Conservation (phyloP, 306 rosid genomes). For the Hippophae gyantsensis region DNA sequence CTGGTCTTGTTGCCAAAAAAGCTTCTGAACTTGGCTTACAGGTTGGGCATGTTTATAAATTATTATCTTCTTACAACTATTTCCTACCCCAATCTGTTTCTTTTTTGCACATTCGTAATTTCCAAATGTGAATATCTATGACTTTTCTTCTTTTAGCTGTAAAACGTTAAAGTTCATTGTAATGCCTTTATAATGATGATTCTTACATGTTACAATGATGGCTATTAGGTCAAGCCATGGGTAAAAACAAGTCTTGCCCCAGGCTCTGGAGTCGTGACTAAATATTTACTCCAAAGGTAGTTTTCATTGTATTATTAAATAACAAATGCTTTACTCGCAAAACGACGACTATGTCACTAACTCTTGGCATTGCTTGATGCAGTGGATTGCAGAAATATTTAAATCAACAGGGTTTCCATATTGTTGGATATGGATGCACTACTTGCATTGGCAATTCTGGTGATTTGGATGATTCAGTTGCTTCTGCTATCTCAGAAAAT, state of each 20-base stretch:
- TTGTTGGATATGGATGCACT: slow-evolving; percentile 95
- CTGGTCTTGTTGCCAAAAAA: slow-evolving; percentile 89
- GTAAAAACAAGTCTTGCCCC: slow-evolving; percentile 99
- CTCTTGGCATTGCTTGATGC: slow-evolving; percentile 25
- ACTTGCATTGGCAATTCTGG: slow-evolving; percentile 97
- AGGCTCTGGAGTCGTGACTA: slow-evolving; percentile 90
- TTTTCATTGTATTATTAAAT: slow-evolving; percentile 5
- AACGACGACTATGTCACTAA: slow-evolving; percentile 9
- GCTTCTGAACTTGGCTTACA: slow-evolving; percentile 76
- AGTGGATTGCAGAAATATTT: slow-evolving; percentile 79
- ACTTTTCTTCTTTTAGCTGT: too few species aligned
- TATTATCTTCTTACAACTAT: neutral
- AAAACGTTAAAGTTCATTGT: too few species aligned
- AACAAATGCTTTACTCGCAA: neutral
- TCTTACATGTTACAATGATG: too few species aligned
- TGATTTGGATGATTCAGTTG: slow-evolving; percentile 68
- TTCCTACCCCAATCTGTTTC: neutral
- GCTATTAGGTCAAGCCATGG: slow-evolving; percentile 83
- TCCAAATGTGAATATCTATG: too few species aligned
- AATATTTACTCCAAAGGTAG: slow-evolving; percentile 82
- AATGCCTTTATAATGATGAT: too few species aligned
- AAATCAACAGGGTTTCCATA: slow-evolving; percentile 79
- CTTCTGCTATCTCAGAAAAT: slow-evolving; percentile 71
- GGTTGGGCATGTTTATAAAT: slow-evolving; percentile 35
- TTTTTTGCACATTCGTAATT: neutral